A percentile compares a stretch with the other conserved stretches of the same genome.
Evolutionary conservation across 306 rosid species (phyloP).

Genomic region (Oxytropis ochrocephala): DNA sequence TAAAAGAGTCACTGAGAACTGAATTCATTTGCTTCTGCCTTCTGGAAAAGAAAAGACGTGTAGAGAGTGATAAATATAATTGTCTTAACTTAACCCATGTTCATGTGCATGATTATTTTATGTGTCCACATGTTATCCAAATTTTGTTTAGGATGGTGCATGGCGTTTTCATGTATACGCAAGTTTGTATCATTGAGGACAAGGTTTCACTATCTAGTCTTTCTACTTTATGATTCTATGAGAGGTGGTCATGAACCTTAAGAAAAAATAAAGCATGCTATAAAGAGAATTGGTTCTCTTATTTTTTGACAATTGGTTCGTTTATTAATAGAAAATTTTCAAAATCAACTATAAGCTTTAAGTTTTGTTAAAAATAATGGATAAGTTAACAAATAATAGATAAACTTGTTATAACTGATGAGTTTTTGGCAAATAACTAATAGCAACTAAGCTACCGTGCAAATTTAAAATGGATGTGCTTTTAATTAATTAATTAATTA

Average conservation of each 20-base stretch:
- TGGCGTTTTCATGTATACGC: conserved; percentile 2
- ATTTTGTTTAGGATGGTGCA: conserved; percentile 5
- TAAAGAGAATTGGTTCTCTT: not conserved
- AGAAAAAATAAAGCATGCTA: not conserved
- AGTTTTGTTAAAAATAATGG: too few relatives aligned
- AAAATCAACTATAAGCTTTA: not conserved
- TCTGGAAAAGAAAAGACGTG: not conserved
- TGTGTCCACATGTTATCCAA: not conserved
- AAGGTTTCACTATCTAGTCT: not conserved
- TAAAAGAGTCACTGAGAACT: not conserved
- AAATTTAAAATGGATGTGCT: too few relatives aligned
- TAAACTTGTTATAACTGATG: too few relatives aligned
- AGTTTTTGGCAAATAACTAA: too few relatives aligned
- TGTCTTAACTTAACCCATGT: not conserved
- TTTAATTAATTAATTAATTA: too few relatives aligned
- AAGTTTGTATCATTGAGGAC: conserved; percentile 14
- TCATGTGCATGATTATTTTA: conserved; percentile 8
- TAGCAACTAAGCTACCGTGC: too few relatives aligned
- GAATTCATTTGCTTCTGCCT: not conserved
- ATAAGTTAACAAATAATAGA: too few relatives aligned
- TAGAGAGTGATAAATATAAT: not conserved
- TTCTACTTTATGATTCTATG: conserved; percentile 13
- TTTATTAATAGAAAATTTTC: not conserved
- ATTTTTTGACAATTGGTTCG: too few relatives aligned
- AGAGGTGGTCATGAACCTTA: conserved; percentile 19